Base-by-base conservation (phyloP, 805 yeast genomes). In the Candida vartiovaarae region DNA sequence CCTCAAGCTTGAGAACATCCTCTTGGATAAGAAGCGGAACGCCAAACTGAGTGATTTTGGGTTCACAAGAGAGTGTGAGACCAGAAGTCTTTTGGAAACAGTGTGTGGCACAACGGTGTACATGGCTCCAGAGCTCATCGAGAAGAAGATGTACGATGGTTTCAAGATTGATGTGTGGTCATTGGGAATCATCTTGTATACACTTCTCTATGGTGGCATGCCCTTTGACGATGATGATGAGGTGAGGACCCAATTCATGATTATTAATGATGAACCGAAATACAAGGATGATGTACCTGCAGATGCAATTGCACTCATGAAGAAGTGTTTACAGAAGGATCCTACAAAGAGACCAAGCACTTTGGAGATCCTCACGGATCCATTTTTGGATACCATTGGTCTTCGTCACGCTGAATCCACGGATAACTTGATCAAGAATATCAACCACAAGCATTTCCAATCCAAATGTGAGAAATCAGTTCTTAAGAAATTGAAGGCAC, bases 51-150 rank as follows among this genome's bases (percentile, higher is more conserved):
- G 95, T 5, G 99, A 91, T 65, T 90, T 91, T 64, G 99, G 99
- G 0, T 91, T 91, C 61, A 87, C 96, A 0, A 70, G 98, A 48
- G 96, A 87, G 54, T 78, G 74, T 46, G 71, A 71, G 30, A 67
- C 72, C 0, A 70, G 82, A 40, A 64, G 71, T 5, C 62, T 82
- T 38, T 64, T 91, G 31, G 84, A 82, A 40, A 93, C 96, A 0
- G 72, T 89, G 2, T 91, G 99, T 64, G 99, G 99, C 3, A 91
- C 98, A 0, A 80, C 89, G 1, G 95, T 88, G 3, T 91, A 91
- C 60, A 90, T 91, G 96, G 96, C 99, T 0, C 99, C 99, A 0
- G 99, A 91, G 59, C 68, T 93, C 48, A 68, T 90, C 15, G 68
- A 70, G 43, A 73, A 80, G 48, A 74, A 76, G 47, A 79, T 80